A percentile compares a stretch with the other conserved stretches of the same genome.
phyloP scores from a whole-genome alignment of 2,329 filamentous ascomycete genomes.

The Monosporascus sp. region DNA sequence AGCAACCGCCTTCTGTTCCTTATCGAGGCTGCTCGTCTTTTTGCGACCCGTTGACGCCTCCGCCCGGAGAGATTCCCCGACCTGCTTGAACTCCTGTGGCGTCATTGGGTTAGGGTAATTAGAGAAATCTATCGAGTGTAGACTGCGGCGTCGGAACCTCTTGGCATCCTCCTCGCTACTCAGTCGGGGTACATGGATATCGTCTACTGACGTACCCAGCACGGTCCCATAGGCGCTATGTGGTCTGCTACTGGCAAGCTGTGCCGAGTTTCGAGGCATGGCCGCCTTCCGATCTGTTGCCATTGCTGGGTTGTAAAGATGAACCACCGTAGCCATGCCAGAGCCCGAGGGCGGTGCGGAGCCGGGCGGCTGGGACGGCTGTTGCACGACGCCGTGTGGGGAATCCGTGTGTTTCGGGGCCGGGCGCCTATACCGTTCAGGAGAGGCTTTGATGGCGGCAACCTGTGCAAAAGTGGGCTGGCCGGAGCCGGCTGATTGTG shows the following conservation, averaged over 20 bases:
- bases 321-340: constrained; percentile 49
- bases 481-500: constrained; percentile 40
- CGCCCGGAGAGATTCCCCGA: constrained; percentile 28
- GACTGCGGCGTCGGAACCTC: constrained; percentile 75
- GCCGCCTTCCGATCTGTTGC: constrained; percentile 30
- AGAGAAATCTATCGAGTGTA: constrained; percentile 59
- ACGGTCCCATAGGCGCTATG: constrained; percentile 46
- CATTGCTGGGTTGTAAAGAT: constrained; percentile 47
- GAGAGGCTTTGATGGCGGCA: constrained; percentile 60
- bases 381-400: constrained; percentile 23
- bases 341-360: constrained; percentile 46
- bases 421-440: constrained; percentile 77
- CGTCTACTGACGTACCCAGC: constrained; percentile 57
- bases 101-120: constrained; percentile 35
- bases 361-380: constrained; percentile 24
- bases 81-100: constrained; percentile 32
- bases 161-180: constrained; percentile 62
- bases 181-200: constrained; percentile 59
- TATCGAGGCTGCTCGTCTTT: constrained; percentile 27
- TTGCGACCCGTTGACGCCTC: constrained; percentile 26
- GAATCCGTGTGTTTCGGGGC: constrained; percentile 53
- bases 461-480: constrained; percentile 54
- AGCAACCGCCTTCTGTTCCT: constrained; percentile 34
- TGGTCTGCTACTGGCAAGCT: constrained; percentile 39
- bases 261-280: constrained; percentile 26